These are phyloP conservation scores for Novymonas esmeraldas DNA, from an alignment of 208 protist genomes.

Conservation along the genomic window DNA sequence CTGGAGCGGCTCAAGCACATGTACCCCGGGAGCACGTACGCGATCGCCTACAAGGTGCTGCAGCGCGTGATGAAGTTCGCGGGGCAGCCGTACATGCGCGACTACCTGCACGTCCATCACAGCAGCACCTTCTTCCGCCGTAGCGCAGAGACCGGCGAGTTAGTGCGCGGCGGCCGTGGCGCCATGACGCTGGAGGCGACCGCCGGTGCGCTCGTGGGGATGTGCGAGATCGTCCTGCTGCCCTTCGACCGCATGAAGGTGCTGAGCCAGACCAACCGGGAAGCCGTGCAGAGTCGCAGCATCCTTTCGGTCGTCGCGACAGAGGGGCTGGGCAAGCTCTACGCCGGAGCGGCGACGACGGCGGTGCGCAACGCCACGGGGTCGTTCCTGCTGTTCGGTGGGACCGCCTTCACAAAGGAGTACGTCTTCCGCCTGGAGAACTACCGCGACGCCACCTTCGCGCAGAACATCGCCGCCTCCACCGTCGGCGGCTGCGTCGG, in stretches of 20 bases:
- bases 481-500: conserved; percentile 63
- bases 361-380: conserved; percentile 64
- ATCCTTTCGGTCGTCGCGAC: conserved; percentile 37
- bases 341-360: conserved; percentile 60
- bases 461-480: conserved; percentile 68
- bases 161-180: conserved; percentile 32
- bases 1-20: conserved; percentile 54
- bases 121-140: conserved; percentile 36
- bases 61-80: conserved; percentile 84
- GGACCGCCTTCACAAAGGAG: conserved; percentile 71
- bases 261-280: conserved; percentile 74
- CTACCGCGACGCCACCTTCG: conserved; percentile 64
- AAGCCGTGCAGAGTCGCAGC: conserved; percentile 35
- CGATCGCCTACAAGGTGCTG: conserved; percentile 77
- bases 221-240: conserved; percentile 66
- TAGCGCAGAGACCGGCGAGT: conserved; percentile 19
- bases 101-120: conserved; percentile 56
- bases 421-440: conserved; percentile 65
- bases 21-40: conserved; percentile 78
- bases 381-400: conserved; percentile 77
- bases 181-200: conserved; percentile 56
- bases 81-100: conserved; percentile 73
- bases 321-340: conserved; percentile 52
- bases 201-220: conserved; percentile 54
- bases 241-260: conserved; percentile 88